Evolutionary conservation across 257 asterid genomes (phyloP).

Genomic region (Lycium ferocissimum): DNA sequence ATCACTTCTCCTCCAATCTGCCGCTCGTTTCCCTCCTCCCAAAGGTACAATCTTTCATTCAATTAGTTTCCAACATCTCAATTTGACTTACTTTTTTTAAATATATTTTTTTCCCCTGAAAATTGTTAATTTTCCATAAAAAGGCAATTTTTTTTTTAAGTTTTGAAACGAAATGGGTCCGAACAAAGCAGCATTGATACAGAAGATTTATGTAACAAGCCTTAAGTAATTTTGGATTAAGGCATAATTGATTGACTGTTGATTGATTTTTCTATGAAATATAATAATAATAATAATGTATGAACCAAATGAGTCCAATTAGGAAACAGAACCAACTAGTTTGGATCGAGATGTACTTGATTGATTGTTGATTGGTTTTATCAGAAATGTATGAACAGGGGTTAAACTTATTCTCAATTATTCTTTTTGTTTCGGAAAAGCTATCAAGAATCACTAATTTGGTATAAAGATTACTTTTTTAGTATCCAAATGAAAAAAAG

Average conservation of each 20-base stretch:
- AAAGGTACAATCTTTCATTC: conserved; percentile 44
- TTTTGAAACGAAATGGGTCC: background rate
- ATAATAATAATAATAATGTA: background rate
- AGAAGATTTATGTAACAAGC: background rate
- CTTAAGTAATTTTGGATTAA: background rate
- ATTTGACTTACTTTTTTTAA: background rate
- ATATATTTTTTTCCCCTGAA: too few species aligned
- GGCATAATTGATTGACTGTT: background rate
- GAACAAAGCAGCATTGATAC: background rate
- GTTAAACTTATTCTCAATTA: too few species aligned
- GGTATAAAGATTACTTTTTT: too few species aligned
- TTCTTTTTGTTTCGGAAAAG: too few species aligned
- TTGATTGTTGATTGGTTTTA: background rate
- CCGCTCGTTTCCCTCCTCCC: conserved; percentile 62
- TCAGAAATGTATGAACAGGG: background rate
- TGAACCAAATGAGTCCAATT: background rate
- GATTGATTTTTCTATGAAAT: background rate
- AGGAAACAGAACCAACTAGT: too few species aligned
- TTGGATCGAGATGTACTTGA: background rate
- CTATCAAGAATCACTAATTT: too few species aligned
- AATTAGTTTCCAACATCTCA: background rate
- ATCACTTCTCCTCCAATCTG: conserved; percentile 51
- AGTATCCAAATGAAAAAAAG: too few species aligned
- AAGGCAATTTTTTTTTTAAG: background rate
- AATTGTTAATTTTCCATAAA: background rate